Conservation (phyloP, 768 basidiomycete species). For the Hypholoma sublateritium region DNA sequence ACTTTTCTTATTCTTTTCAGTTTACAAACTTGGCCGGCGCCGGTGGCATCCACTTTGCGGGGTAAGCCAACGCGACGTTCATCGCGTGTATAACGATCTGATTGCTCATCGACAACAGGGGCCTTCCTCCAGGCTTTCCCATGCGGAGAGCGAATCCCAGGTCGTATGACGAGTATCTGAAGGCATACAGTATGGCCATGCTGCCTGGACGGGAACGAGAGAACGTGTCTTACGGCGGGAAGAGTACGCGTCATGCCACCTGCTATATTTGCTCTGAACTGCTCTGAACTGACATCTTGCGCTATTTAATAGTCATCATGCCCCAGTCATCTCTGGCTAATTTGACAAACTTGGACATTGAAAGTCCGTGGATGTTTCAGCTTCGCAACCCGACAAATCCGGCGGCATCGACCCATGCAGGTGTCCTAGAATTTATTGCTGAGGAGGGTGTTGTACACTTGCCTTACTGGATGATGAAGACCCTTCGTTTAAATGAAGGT, state of each 20-base stretch:
- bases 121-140: constrained; percentile 51
- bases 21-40: constrained; percentile 51
- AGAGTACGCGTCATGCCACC: constrained; percentile 57
- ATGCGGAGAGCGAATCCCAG: constrained; percentile 59
- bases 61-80: constrained; percentile 34
- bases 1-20: constrained; percentile 18
- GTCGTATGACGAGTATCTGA: constrained; percentile 89
- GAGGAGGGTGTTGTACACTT: constrained; percentile 94
- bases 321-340: constrained; percentile 92
- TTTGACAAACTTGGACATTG: constrained; percentile 83
- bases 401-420: constrained; percentile 88
- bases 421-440: constrained; percentile 98
- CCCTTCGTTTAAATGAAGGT: constrained; percentile 88
- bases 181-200: constrained; percentile 95
- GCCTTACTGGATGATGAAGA: constrained; percentile 99
- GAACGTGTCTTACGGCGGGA: constrained; percentile 95
- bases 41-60: constrained; percentile 64
- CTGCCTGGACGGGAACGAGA: constrained; percentile 82
- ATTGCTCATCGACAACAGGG: constrained; percentile 34
- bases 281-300: constrained; percentile 7
- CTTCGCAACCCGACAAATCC: constrained; percentile 87
- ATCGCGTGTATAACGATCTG: constrained; percentile 4
- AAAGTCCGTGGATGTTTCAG: constrained; percentile 95
- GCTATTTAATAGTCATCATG: constrained; percentile 77
- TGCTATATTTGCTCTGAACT: constrained; percentile 3